Base-by-base conservation (phyloP, 208 protist genomes). In the Endotrypanum monterogeii region DNA sequence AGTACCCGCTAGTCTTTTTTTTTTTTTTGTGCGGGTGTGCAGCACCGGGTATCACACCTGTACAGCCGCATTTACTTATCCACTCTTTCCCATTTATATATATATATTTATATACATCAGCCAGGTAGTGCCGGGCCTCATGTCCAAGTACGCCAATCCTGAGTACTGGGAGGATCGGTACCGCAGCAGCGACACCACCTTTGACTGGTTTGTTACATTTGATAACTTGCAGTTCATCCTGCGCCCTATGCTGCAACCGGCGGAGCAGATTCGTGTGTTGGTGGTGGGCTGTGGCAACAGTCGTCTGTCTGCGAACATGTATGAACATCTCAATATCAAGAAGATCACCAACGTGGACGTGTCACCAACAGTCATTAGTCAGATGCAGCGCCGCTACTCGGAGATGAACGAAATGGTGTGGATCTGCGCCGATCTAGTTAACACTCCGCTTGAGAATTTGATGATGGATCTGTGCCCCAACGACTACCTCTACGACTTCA, bases 121-220 rank as follows among this genome's bases (percentile, higher is more conserved):
- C 32, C 62, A 30, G 41, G 1, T 7, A 32, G 65, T 20, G 28
- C n/a, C 14, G 11, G 51, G 12, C 23, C 35, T 20, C 50, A 96
- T 96, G 90, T 95, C 94, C 28, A 95, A 98, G 80, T 98, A 98
- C 82, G 89, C 91, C 12, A 94, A 95, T 39, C 86, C 89, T 14
- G 91, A 95, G 41, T 98, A 98, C 78, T 98, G 94, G 94, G 92
- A 98, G 74, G 92, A 98, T 75, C 83, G 92, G n/a, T 98, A 98
- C 61, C 92, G 94, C 60, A 94, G 89, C 71, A 94, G 86, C 56
- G 93, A 96, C 82, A 96, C 92, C 14, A 98, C 89, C 60, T 98
- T 97, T 63, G 94, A 98, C 46, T 98, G 94, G 94, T 98, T 94
- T 76, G 74, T 96, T 30, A 94, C 88, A 41, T 98, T 89, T 68